Evolutionary conservation across 257 asterid species (phyloP), one percentile per base, ranked within the genome.

Genomic region (Salvia hispanica): DNA sequence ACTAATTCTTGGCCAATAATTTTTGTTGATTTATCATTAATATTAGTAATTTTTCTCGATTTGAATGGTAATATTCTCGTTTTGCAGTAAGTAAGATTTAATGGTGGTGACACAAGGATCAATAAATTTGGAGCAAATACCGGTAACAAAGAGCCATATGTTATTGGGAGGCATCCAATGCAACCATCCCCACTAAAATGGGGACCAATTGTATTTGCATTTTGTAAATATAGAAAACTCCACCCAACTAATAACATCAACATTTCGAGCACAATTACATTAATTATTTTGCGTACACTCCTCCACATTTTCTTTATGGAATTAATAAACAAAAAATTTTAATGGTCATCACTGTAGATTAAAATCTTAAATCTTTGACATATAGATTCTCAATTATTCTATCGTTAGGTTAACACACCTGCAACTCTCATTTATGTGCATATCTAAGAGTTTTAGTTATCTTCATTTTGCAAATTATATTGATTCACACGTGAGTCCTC

Each of bases 141-240:
- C 14, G 70, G 70, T 64, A 34, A 31, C 62, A 66, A 16, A 37
- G 11, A 36, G 18, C 21, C 61, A 36, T 15, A 31, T 33, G 15
- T 5, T 52, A 11, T 13, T 21, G 37, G 18, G 42, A 25, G 40
- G 67, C 12, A 62, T 62, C 67, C 43, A 44, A 48, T 3, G 48
- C 36, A 5, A 61, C 18, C 31, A 34, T 47, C 60, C 70, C 70
- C 61, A 67, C 72, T 53, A 21, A 67, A 18, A 12, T 21, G 43
- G 72, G 72, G 72, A 67, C 72, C 72, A 50, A 54, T 67, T 13
- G 14, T 14, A 6, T 46, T 2, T 33, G 2, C 6, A 7, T 13
- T 50, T 34, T 50, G 11, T 51, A 15, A 15, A 51, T 16, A 13
- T 52, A 11, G 6, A 15, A 10, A 39, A 2, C 8, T 9, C 21